A percentile compares a stretch with the other conserved stretches of the same genome.
Evolutionary conservation across 192 early-diverging fungal species (phyloP).

Genomic region (Phlyctochytrium bullatum): DNA sequence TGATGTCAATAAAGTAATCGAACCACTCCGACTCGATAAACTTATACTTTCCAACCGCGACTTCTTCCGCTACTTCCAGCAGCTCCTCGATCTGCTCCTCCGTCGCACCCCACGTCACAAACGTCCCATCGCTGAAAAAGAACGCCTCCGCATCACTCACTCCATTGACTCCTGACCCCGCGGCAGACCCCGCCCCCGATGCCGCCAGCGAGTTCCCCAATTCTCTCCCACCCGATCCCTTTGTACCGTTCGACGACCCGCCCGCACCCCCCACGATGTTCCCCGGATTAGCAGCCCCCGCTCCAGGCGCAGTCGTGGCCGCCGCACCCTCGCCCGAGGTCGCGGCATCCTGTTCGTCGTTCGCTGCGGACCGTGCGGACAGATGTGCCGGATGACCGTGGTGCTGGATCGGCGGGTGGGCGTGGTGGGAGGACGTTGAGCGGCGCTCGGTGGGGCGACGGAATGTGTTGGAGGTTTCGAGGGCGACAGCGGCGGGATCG

Average conservation of each 20-base stretch:
- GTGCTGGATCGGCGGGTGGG: not conserved
- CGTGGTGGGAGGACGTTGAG: not conserved
- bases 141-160: constrained; percentile 41
- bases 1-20: constrained; percentile 39
- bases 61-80: constrained; percentile 38
- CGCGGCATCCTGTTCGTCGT: not conserved
- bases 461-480: not conserved
- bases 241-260: no score
- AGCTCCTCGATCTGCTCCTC: constrained; percentile 38
- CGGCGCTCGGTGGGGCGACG: no score
- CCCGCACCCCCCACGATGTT: not conserved
- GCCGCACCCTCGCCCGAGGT: not conserved
- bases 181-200: not conserved
- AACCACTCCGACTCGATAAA: constrained; percentile 51
- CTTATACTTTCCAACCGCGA: constrained; percentile 39
- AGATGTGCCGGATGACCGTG: not conserved
- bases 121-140: constrained; percentile 51
- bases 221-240: no score
- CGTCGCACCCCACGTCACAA: constrained; percentile 56
- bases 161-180: not conserved
- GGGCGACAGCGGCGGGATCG: constrained; percentile 1
- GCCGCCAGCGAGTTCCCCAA: no score
- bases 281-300: not conserved
- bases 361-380: not conserved
- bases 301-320: not conserved